Evolutionary conservation across 768 basidiomycete genomes (phyloP).

Genomic region (Suillus americanus): DNA sequence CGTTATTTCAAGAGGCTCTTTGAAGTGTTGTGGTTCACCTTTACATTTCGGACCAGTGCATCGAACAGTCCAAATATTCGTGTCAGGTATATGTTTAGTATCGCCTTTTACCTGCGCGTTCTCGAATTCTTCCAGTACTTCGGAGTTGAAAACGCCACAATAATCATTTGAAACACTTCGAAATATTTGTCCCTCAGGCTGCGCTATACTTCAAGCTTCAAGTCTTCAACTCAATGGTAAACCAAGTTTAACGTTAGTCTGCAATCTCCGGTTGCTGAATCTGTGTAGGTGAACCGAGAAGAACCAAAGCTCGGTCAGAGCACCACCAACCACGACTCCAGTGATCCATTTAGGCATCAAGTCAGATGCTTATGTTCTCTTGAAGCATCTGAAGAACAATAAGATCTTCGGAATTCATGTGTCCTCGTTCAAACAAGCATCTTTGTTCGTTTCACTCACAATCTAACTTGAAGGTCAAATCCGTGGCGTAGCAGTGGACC

Average conservation of each 20-base stretch:
- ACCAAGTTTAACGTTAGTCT: not conserved
- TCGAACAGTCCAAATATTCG: slow-evolving; percentile 33
- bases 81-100: slow-evolving; percentile 30
- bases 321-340: slow-evolving; percentile 32
- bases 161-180: slow-evolving; percentile 11
- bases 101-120: not conserved
- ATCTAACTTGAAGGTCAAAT: not conserved
- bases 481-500: not conserved
- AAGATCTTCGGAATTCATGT: not conserved
- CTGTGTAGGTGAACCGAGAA: slow-evolving; percentile 33
- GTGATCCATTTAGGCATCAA: slow-evolving; percentile 34
- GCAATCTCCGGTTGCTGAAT: not conserved
- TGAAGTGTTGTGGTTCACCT: slow-evolving; percentile 24
- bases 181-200: too few species aligned
- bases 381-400: slow-evolving; percentile 18
- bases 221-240: slow-evolving; percentile 37
- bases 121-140: slow-evolving; percentile 34
- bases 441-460: not conserved
- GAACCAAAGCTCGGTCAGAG: slow-evolving; percentile 20
- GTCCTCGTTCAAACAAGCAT: not conserved
- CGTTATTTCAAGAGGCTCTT: slow-evolving; percentile 33
- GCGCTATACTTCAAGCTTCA: slow-evolving; percentile 28
- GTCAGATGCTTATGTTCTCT: slow-evolving; percentile 24
- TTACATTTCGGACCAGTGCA: not conserved
- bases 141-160: slow-evolving; percentile 25